These are phyloP conservation scores for Silene coronaria DNA, from an alignment of 179 eudicot genomes.

Conservation along the genomic window DNA sequence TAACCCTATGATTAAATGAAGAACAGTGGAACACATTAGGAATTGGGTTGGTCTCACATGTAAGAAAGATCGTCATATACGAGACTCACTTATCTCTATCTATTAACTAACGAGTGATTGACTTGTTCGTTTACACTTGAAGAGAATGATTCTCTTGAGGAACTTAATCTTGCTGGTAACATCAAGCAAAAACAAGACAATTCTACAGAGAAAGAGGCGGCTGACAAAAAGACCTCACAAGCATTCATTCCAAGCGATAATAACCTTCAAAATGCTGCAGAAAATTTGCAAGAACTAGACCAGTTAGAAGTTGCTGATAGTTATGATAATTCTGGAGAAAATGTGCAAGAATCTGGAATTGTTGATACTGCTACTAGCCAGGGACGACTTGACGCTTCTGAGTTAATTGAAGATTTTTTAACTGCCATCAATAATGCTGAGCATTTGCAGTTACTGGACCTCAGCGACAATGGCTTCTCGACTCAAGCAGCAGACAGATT, in stretches of 20 bases:
- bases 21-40: not conserved
- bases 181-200: slow-evolving; percentile 27
- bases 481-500: slow-evolving; percentile 37
- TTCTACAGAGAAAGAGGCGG: slow-evolving; percentile 10
- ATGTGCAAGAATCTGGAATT: slow-evolving; percentile 24
- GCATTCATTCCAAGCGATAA: slow-evolving; percentile 10
- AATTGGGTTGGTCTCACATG: not conserved
- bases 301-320: slow-evolving; percentile 73
- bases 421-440: slow-evolving; percentile 49
- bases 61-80: not conserved
- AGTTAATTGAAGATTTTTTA: slow-evolving; percentile 38
- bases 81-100: not conserved
- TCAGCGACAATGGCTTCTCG: slow-evolving; percentile 68
- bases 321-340: slow-evolving; percentile 39
- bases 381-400: slow-evolving; percentile 19
- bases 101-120: not conserved
- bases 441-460: slow-evolving; percentile 59
- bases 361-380: slow-evolving; percentile 34
- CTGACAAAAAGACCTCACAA: slow-evolving; percentile 13
- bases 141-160: slow-evolving; percentile 57
- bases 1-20: not conserved
- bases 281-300: slow-evolving; percentile 14
- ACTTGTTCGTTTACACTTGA: slow-evolving; percentile 16
- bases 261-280: slow-evolving; percentile 17
- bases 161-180: slow-evolving; percentile 73